Evolutionary conservation across 2,329 filamentous ascomycete genomes (phyloP).

Genomic region (Tothia fuscella): DNA sequence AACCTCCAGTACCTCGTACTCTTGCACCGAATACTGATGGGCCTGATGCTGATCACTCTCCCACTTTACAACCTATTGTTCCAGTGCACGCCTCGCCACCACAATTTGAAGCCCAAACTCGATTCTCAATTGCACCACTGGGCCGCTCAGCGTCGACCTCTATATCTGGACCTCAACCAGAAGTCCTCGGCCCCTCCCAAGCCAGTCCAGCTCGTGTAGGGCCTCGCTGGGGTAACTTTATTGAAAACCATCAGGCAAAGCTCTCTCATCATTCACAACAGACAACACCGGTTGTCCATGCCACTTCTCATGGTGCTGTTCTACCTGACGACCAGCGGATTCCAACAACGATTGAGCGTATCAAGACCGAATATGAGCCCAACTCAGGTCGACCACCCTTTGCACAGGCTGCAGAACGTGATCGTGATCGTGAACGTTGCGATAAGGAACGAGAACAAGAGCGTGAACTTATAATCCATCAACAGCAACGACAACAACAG

Average conservation of each 20-base stretch:
- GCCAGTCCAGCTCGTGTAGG: conserved; percentile 13
- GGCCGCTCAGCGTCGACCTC: not conserved
- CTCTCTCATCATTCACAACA: not conserved
- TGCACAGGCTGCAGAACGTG: conserved; percentile 4
- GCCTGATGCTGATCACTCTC: conserved; percentile 25
- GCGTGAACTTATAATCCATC: not conserved
- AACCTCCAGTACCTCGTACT: conserved; percentile 27
- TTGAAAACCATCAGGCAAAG: conserved; percentile 16
- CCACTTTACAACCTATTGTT: conserved; percentile 16
- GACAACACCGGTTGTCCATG: not conserved
- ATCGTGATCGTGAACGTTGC: conserved; percentile 4
- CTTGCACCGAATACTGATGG: conserved; percentile 33
- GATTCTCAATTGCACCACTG: conserved; percentile 3
- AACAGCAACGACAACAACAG: not conserved
- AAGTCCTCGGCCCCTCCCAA: conserved; percentile 11
- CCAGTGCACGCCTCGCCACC: conserved; percentile 11
- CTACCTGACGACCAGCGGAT: too few species aligned
- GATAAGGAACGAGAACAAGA: not conserved
- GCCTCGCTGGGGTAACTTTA: conserved; percentile 14
- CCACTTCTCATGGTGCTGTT: too few species aligned
- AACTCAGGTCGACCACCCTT: not conserved
- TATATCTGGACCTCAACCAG: not conserved
- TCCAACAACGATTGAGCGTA: conserved; percentile 1
- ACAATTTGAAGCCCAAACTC: conserved; percentile 13
- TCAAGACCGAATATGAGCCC: conserved; percentile 5